Conservation (phyloP, 2,329 filamentous ascomycete genomes). For the Parasarocladium wereldwijsianum region DNA sequence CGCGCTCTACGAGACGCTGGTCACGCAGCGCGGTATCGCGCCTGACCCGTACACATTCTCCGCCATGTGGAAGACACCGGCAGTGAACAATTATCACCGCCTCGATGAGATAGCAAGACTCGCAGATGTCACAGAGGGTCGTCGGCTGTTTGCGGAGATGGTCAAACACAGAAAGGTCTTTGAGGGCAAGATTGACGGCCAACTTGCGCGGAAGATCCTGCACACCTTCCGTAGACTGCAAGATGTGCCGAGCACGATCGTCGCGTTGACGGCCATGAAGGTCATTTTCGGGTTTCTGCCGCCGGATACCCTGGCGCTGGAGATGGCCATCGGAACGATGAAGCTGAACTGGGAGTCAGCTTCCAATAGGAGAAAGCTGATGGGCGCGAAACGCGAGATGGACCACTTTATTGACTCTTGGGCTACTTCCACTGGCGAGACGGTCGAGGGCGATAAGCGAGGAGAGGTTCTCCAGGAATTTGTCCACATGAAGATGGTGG, state of each 20-base stretch:
- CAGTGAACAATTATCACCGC: conserved; percentile 31
- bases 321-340: conserved; percentile 28
- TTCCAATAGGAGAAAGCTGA: conserved; percentile 23
- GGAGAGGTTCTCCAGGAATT: conserved; percentile 26
- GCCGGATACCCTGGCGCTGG: conserved; percentile 29
- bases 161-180: conserved; percentile 33
- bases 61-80: conserved; percentile 47
- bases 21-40: conserved; percentile 28
- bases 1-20: conserved; percentile 39
- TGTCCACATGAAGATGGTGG: conserved; percentile 24
- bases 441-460: conserved; percentile 19
- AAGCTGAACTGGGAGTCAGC: conserved; percentile 28
- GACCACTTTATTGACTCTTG: conserved; percentile 20
- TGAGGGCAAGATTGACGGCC: conserved; percentile 26
- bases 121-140: conserved; percentile 14
- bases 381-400: conserved; percentile 25
- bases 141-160: conserved; percentile 31
- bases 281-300: conserved; percentile 28
- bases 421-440: conserved; percentile 17
- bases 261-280: conserved; percentile 28
- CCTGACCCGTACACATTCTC: conserved; percentile 58
- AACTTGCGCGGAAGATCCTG: conserved; percentile 32
- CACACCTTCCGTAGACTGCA: conserved; percentile 33
- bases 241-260: conserved; percentile 28
- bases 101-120: too few relatives aligned